Percentiles rank a stretch among this genome's conserved stretches.
Conservation (phyloP, 805 yeast genomes). For the Monosporozyma siamensis region DNA sequence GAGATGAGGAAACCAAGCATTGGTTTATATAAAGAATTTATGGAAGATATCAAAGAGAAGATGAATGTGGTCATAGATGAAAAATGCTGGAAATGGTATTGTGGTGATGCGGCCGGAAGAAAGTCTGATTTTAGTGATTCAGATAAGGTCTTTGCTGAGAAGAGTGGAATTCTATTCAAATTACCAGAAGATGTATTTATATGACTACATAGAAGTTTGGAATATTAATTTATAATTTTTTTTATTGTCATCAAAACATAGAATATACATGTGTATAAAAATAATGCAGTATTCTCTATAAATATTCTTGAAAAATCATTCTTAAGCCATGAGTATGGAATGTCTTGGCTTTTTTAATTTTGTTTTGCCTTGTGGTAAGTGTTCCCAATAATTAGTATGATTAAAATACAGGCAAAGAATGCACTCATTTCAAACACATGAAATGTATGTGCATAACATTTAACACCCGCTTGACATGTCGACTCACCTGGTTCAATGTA, state of each 20-base stretch:
- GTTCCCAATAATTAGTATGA: background rate
- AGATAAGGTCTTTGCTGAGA: constrained; percentile 61
- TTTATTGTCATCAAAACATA: no score
- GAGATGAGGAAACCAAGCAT: constrained; percentile 59
- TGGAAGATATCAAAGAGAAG: constrained; percentile 29
- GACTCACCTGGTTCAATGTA: constrained; percentile 35
- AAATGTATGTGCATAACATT: constrained; percentile 41
- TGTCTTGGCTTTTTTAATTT: background rate
- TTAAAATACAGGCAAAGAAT: background rate
- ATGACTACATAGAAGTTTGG: no score
- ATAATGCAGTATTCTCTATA: background rate
- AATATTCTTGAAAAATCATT: no score
- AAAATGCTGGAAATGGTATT: constrained; percentile 33
- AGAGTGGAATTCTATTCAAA: constrained; percentile 43
- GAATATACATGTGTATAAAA: no score
- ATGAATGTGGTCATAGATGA: constrained; percentile 2
- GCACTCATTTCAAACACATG: constrained; percentile 4
- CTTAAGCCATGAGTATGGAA: no score
- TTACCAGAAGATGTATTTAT: constrained; percentile 67
- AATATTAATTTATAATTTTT: no score
- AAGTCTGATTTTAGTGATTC: constrained; percentile 67
- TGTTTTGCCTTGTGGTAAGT: background rate
- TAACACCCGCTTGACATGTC: constrained; percentile 36
- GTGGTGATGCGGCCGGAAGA: constrained; percentile 98
- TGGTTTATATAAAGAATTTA: constrained; percentile 67